phyloP scores from a whole-genome alignment of 192 early-diverging fungal genomes.

The Glomus cerebriforme region DNA sequence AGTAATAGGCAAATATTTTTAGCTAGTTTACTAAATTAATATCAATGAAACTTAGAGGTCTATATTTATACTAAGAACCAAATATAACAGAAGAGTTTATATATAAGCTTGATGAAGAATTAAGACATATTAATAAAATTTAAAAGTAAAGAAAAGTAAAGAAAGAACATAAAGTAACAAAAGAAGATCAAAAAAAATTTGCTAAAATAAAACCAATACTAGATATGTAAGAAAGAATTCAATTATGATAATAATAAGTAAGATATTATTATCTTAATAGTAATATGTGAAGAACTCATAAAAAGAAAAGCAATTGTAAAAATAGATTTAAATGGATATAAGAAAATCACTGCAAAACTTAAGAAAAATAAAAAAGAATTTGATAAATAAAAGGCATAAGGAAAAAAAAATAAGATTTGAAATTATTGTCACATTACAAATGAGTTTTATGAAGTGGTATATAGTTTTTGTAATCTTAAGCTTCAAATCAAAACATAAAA shows the following conservation, averaged over 20 bases:
- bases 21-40: not conserved
- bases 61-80: not conserved
- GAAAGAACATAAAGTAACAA: not conserved
- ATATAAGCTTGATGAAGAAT: not conserved
- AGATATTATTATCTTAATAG: no score
- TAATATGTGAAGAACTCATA: no score
- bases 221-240: not conserved
- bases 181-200: not conserved
- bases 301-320: no score
- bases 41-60: not conserved
- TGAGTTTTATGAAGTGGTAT: not conserved
- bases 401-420: no score
- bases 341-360: no score
- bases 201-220: not conserved
- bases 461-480: not conserved
- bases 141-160: not conserved
- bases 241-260: no score
- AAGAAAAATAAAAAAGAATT: no score
- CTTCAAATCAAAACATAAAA: not conserved
- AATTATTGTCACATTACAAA: not conserved
- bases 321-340: no score
- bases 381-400: no score
- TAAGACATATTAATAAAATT: not conserved
- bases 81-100: not conserved
- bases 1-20: conserved; percentile 15